Percentiles rank a stretch among this genome's conserved stretches.
Evolutionary conservation across 345 rosid genomes (phyloP).

Genomic region (Anastatica hierochuntica): DNA sequence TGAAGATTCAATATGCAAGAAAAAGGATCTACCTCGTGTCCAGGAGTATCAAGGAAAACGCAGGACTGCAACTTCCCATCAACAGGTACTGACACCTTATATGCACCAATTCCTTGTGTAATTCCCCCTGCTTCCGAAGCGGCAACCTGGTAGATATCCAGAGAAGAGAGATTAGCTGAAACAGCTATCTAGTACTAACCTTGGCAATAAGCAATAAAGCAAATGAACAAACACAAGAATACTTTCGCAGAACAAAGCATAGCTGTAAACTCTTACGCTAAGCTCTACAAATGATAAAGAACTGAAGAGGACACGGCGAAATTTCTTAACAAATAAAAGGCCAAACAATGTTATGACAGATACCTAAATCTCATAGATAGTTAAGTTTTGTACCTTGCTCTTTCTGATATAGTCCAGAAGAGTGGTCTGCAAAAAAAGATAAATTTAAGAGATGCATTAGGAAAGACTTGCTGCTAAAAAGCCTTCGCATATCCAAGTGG

Average conservation of each 20-base stretch:
- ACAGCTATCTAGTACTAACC: too few relatives aligned
- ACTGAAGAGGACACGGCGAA: too few relatives aligned
- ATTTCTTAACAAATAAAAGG: too few relatives aligned
- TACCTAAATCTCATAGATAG: constrained; percentile 7
- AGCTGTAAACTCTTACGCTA: neutral
- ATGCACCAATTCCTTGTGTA: constrained; percentile 98
- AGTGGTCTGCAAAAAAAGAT: constrained; percentile 69
- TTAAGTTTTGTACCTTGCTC: constrained; percentile 64
- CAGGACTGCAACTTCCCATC: constrained; percentile 77
- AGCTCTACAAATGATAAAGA: too few relatives aligned
- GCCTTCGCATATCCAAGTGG: neutral
- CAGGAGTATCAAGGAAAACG: constrained; percentile 98
- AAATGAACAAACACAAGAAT: neutral
- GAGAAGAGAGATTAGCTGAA: constrained; percentile 18
- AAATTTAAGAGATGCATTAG: constrained; percentile 27
- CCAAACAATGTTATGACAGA: too few relatives aligned
- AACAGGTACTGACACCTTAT: constrained; percentile 63
- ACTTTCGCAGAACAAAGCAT: neutral
- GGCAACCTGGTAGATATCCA: constrained; percentile 60
- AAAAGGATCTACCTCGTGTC: constrained; percentile 72
- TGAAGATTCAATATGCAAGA: constrained; percentile 5
- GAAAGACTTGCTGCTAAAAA: constrained; percentile 6
- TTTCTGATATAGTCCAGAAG: constrained; percentile 86
- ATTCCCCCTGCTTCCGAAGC: constrained; percentile 98
- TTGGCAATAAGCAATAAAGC: too few relatives aligned